Percentiles rank a stretch among this genome's conserved stretches.
Evolutionary conservation across 2,329 filamentous ascomycete species (phyloP).

Genomic region (Didymella arachidicola): DNA sequence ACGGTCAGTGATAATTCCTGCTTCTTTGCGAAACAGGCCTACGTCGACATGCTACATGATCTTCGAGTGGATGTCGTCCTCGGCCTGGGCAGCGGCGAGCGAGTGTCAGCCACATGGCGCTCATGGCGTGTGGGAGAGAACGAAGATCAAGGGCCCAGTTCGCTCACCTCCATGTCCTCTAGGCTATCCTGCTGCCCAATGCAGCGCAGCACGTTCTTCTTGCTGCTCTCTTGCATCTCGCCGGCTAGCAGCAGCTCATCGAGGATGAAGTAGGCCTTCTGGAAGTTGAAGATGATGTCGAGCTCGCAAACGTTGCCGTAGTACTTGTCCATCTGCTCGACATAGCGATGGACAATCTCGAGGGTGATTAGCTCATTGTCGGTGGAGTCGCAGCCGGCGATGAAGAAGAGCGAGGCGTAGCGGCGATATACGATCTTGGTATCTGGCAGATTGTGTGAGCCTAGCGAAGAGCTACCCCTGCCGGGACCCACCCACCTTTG

Average conservation of each 20-base stretch:
- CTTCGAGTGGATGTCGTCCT: constrained; percentile 84
- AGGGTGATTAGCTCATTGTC: constrained; percentile 99
- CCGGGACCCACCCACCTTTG: constrained; percentile 71
- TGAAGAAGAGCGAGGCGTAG: constrained; percentile 99
- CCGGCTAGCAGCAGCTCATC: constrained; percentile 95
- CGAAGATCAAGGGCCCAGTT: constrained; percentile 18
- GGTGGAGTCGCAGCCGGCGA: constrained; percentile 93
- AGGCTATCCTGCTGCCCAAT: constrained; percentile 97
- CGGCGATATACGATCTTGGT: constrained; percentile 98
- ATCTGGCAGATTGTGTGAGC: constrained; percentile 64
- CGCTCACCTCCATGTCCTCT: constrained; percentile 98
- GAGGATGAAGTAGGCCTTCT: constrained; percentile 98
- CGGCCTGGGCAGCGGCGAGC: constrained; percentile 67
- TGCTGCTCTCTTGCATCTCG: constrained; percentile 98
- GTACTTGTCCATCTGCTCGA: constrained; percentile 99
- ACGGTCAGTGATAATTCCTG: constrained; percentile 40
- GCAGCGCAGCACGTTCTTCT: constrained; percentile 96
- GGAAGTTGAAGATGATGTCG: constrained; percentile 99
- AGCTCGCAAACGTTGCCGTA: constrained; percentile 99
- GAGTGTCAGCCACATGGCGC: constrained; percentile 53
- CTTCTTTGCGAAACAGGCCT: constrained; percentile 25
- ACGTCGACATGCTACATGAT: constrained; percentile 69
- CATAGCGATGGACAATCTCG: constrained; percentile 98
- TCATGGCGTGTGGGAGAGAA: constrained; percentile 28
- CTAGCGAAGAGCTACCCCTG: constrained; percentile 28